Percentiles rank a stretch among this genome's conserved stretches.
Conservation (phyloP, 768 basidiomycete species). For the Collybia nuda region DNA sequence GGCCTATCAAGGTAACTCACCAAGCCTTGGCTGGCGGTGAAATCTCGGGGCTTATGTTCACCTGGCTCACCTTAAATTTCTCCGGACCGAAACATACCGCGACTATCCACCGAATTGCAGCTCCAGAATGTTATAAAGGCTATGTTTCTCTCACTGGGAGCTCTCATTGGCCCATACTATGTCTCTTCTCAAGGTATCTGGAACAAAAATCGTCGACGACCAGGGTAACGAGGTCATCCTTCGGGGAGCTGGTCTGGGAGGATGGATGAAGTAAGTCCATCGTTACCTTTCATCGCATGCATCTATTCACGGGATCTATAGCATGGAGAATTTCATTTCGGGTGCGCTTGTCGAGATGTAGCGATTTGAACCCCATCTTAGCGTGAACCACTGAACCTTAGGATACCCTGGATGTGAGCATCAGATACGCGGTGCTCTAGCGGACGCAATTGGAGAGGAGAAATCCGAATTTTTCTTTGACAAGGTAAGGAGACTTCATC, state of each 20-base stretch:
- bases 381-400: conserved; percentile 14
- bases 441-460: conserved; percentile 59
- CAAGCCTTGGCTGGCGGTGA: conserved; percentile 8
- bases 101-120: conserved; percentile 6
- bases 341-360: conserved; percentile 28
- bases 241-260: conserved; percentile 76
- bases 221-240: conserved; percentile 58
- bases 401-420: conserved; percentile 82
- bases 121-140: conserved; percentile 11
- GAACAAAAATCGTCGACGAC: conserved; percentile 59
- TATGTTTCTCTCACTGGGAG: neutral
- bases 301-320: conserved; percentile 19
- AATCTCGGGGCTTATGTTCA: conserved; percentile 16
- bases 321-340: conserved; percentile 79
- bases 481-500: conserved; percentile 45
- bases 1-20: neutral
- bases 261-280: conserved; percentile 79
- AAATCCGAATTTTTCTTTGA: conserved; percentile 84
- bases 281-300: neutral
- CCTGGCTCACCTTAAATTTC: neutral
- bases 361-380: neutral
- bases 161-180: conserved; percentile 19
- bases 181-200: conserved; percentile 57
- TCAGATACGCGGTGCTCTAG: conserved; percentile 73
- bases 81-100: conserved; percentile 5